Base-by-base conservation (phyloP, 257 asterid species). In the Phtheirospermum japonicum region DNA sequence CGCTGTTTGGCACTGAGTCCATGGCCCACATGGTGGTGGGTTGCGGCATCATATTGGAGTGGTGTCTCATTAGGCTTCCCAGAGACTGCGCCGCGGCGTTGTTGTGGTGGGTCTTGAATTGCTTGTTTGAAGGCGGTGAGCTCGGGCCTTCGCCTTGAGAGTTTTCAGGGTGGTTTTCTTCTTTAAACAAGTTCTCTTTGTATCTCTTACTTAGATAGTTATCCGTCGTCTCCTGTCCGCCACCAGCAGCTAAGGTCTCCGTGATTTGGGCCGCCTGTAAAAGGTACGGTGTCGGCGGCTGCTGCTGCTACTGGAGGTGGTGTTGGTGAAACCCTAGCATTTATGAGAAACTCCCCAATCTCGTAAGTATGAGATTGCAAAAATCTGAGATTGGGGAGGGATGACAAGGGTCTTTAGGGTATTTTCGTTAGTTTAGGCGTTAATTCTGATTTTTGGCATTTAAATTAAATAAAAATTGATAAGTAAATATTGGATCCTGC, bases 101-200 rank as follows among this genome's bases (percentile, higher is more conserved):
- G n/a, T n/a, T n/a, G n/a, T n/a, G 77, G n/a, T 71, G 79, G 0
- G 74, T 45, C 48, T n/a, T 42, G 49, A 13, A 76, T 57, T 80
- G 92, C 69, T 85, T 83, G 72, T 68, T 79, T 3, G 84, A 52
- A n/a, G n/a, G n/a, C 6, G 87, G 86, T 5, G 96, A 82, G 71
- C 59, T 68, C 2, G 82, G 73, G 36, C 82, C 84, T 61, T 77
- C 87, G 23, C 75, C 77, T 61, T 74, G 84, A 1, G 73, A 69
- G 40, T 61, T 65, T 5, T 64, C 62, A 17, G 72, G n/a, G n/a
- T n/a, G 43, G 2, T 78, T 77, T 62, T 77, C 89, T 9, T 89
- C 94, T 56, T 85, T 85, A 46, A 85, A 85, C 43, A 78, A 72
- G 53, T 88, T 91, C 42, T 85, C 92, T 61, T 91, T 80, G 26